Evolutionary conservation across 148 eudicot genomes (phyloP).

Genomic region (Cornus kousa): DNA sequence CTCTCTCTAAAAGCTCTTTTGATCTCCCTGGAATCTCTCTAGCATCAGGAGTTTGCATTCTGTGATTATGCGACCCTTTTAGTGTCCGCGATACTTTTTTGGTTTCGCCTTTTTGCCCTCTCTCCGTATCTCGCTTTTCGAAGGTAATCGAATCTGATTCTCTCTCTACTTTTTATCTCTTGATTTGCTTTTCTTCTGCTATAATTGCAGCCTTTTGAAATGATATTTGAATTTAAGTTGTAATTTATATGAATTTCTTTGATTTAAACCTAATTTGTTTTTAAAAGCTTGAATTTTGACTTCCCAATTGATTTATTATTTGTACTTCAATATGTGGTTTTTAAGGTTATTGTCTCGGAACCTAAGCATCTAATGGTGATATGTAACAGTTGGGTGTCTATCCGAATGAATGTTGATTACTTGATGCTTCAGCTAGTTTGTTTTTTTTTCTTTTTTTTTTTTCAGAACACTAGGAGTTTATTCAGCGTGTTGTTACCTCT

Average conservation of each 20-base stretch:
- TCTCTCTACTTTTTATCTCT: constrained; percentile 11
- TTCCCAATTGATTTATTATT: neutral
- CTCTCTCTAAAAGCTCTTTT: neutral
- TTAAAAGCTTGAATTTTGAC: neutral
- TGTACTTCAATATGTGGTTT: neutral
- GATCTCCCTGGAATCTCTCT: neutral
- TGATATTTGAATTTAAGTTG: neutral
- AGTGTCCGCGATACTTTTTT: neutral
- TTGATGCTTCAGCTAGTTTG: neutral
- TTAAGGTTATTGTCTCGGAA: neutral
- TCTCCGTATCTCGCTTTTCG: constrained; percentile 26
- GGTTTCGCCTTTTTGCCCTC: constrained; percentile 7
- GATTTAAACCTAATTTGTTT: neutral
- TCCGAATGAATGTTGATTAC: neutral
- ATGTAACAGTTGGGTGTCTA: neutral
- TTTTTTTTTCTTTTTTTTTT: neutral
- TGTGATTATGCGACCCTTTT: neutral
- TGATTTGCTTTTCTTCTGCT: constrained; percentile 5
- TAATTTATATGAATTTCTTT: neutral
- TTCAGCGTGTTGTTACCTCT: constrained; percentile 5
- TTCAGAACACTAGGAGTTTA: neutral
- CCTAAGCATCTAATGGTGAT: neutral
- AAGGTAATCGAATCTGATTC: constrained; percentile 19
- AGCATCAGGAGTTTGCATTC: constrained; percentile 14
- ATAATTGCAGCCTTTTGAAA: constrained; percentile 2